Percentiles rank a stretch among this genome's conserved stretches.
These are phyloP conservation scores for Neopestalotiopsis clavispora DNA, from an alignment of 2,329 filamentous ascomycete species.

Conservation along the genomic window DNA sequence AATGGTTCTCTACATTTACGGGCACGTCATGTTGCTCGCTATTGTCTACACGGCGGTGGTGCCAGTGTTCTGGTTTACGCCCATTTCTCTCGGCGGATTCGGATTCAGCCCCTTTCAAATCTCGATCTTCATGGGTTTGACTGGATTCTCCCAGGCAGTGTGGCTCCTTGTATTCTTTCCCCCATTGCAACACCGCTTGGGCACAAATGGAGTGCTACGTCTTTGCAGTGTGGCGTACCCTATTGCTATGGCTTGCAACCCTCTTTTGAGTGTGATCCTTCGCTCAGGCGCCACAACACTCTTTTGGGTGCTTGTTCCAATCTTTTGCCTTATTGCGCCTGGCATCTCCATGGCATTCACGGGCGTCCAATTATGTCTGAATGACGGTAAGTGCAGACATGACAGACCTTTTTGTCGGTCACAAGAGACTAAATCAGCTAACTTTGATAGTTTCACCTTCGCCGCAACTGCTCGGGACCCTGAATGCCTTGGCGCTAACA, in stretches of 20 bases:
- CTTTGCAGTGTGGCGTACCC: conserved; percentile 65
- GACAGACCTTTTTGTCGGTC: background rate
- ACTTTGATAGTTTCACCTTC: conserved; percentile 66
- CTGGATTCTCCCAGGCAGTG: conserved; percentile 68
- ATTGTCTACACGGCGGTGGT: conserved; percentile 74
- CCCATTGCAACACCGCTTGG: conserved; percentile 65
- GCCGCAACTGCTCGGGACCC: conserved; percentile 66
- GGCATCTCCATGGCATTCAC: conserved; percentile 75
- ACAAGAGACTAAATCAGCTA: background rate
- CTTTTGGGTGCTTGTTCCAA: conserved; percentile 63
- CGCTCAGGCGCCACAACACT: conserved; percentile 43
- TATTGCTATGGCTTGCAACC: conserved; percentile 61
- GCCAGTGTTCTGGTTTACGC: conserved; percentile 72
- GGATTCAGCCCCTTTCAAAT: conserved; percentile 68
- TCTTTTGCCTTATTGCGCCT: conserved; percentile 57
- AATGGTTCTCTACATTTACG: conserved; percentile 69
- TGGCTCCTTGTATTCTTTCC: conserved; percentile 78
- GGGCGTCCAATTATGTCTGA: conserved; percentile 73
- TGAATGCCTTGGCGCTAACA: conserved; percentile 74
- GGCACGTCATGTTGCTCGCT: conserved; percentile 70
- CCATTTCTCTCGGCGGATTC: conserved; percentile 66
- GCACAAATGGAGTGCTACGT: conserved; percentile 69
- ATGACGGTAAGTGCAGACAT: conserved; percentile 59
- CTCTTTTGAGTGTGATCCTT: conserved; percentile 62
- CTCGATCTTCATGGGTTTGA: conserved; percentile 66